These are phyloP conservation scores for Lachnellula willkommii DNA, from an alignment of 2,329 filamentous ascomycete genomes.

Conservation along the genomic window DNA sequence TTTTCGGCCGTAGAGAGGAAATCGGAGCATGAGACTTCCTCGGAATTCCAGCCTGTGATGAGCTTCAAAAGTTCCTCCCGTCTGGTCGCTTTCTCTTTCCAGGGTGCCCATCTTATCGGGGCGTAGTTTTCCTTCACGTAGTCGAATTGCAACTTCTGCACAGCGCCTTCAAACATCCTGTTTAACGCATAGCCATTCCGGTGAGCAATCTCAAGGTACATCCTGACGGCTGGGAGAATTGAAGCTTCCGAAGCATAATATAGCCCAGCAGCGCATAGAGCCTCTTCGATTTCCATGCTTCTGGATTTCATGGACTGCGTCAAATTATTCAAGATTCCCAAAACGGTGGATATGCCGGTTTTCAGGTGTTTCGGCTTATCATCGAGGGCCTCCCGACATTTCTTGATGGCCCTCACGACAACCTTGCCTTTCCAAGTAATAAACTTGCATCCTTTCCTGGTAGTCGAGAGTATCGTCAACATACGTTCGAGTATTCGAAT, in stretches of 20 bases:
- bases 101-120: not conserved
- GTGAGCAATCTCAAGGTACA: slow-evolving; percentile 13
- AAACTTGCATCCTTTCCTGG: slow-evolving; percentile 14
- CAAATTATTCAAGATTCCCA: slow-evolving; percentile 17
- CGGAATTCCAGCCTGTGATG: slow-evolving; percentile 14
- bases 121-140: not conserved
- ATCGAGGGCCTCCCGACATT: not conserved
- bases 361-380: not conserved
- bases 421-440: not conserved
- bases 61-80: slow-evolving; percentile 8
- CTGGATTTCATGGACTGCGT: slow-evolving; percentile 12
- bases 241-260: slow-evolving; percentile 14
- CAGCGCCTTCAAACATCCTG: not conserved
- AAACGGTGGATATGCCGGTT: not conserved
- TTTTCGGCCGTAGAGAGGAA: not conserved
- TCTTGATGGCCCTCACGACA: slow-evolving; percentile 4
- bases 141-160: not conserved
- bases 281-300: slow-evolving; percentile 3
- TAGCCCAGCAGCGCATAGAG: slow-evolving; percentile 13
- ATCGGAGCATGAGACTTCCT: not conserved
- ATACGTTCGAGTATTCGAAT: slow-evolving; percentile 1
- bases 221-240: slow-evolving; percentile 11
- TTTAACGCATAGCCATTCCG: not conserved
- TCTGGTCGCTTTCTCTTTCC: not conserved
- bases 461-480: slow-evolving; percentile 15